These are phyloP conservation scores for Venustampulla echinocandica DNA, from an alignment of 495 filamentous ascomycete species.

Conservation along the genomic window DNA sequence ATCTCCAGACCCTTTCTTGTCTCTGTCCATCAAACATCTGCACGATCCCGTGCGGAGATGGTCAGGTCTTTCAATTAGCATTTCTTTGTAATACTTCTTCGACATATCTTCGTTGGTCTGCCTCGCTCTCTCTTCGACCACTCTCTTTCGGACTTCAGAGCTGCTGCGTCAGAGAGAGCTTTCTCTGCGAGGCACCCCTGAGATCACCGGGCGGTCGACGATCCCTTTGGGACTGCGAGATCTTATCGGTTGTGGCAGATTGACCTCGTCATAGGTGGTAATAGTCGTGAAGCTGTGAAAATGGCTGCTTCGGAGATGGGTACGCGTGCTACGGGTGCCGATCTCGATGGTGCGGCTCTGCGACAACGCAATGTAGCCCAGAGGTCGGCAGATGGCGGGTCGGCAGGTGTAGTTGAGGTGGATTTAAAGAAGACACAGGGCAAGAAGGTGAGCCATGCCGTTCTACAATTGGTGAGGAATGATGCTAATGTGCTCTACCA, in stretches of 20 bases:
- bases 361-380: constrained; percentile 66
- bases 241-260: too few relatives aligned
- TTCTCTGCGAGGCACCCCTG: too few relatives aligned
- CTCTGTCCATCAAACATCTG: constrained; percentile 6
- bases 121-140: too few relatives aligned
- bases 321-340: constrained; percentile 56
- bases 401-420: constrained; percentile 26
- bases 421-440: constrained; percentile 57
- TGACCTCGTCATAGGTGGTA: neutral
- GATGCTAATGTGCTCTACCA: neutral
- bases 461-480: neutral
- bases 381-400: constrained; percentile 13
- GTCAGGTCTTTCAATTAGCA: constrained; percentile 18
- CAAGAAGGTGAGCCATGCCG: constrained; percentile 43
- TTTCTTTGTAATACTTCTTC: constrained; percentile 17
- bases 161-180: neutral
- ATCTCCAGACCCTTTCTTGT: neutral
- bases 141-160: constrained; percentile 13
- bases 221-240: too few relatives aligned
- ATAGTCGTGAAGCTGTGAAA: neutral
- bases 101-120: constrained; percentile 12
- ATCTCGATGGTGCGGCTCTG: constrained; percentile 52
- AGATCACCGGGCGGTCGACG: too few relatives aligned
- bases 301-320: constrained; percentile 43
- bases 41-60: constrained; percentile 19